Evolutionary conservation across 495 filamentous ascomycete genomes (phyloP), one percentile per base, ranked within the genome.

Genomic region (Penicillium roqueforti): DNA sequence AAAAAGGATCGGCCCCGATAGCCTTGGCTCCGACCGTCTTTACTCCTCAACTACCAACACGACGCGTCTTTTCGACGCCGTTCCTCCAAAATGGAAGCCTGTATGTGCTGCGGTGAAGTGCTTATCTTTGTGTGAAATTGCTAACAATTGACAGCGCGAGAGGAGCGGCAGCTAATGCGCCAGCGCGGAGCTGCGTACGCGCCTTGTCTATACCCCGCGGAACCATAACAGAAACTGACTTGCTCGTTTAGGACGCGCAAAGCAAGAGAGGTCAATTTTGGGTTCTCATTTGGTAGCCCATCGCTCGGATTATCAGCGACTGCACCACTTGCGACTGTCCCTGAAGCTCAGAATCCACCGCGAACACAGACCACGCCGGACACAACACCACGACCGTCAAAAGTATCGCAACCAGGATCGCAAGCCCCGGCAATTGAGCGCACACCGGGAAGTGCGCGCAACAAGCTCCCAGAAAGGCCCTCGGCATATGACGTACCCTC

Each of bases 181-280:
- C 78, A 80, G 69, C 78, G 80, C 62, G 80, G 80, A 67, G 79
- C 80, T 66, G 80, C 70, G 79, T 82, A 76, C 62, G 76, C 65
- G 61, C 59, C 51, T 44, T 52, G 20, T 31, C 40, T 65, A 54
- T 58, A 64, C 66, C 59, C 63, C 67, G 69, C 68, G 61, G 63
- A 60, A 63, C 39, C 51, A 59, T 51, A 61, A 51, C 50, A 48
- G 48, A 45, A 45, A 47, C 67, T 72, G 44, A 73, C 45, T 10
- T 23, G 18, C 11, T 18, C 16, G 40, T 32, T 55, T 47, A 79
- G 76, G 46, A 70, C 74, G 55, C 76, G 71, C 63, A 72, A 75
- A 56, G 72, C 71, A 8, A 76, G 74, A 53, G 70, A 70, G 52
- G 67, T 78, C 6, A 60, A 78, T 58, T 81, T 81, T 59, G 78